A percentile compares a stretch with the other conserved stretches of the same genome.
Conservation (phyloP, 116 monocot species). For the Papilionanthe hybrid region DNA sequence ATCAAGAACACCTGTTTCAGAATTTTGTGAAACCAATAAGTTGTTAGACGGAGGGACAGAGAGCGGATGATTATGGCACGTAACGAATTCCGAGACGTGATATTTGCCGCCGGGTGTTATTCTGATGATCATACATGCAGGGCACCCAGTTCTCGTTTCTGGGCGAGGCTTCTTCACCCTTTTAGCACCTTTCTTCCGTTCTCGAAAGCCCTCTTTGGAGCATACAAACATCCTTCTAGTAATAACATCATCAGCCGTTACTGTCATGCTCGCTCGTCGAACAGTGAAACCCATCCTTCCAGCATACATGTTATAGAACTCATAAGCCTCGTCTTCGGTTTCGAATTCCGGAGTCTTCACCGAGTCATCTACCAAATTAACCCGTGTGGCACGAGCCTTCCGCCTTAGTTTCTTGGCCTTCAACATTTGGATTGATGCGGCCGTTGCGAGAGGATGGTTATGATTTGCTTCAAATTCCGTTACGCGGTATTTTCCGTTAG, state of each 20-base stretch:
- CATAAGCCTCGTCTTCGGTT: constrained; percentile 47
- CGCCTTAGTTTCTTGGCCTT: constrained; percentile 38
- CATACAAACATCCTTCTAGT: constrained; percentile 55
- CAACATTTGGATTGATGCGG: constrained; percentile 29
- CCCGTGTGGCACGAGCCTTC: constrained; percentile 36
- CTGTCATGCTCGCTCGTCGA: constrained; percentile 44
- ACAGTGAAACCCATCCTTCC: constrained; percentile 42
- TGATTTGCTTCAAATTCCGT: constrained; percentile 41
- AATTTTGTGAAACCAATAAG: constrained; percentile 16
- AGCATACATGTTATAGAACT: constrained; percentile 53
- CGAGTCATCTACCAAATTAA: constrained; percentile 38
- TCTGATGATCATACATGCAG: constrained; percentile 49
- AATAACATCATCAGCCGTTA: constrained; percentile 33
- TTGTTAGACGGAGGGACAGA: constrained; percentile 20
- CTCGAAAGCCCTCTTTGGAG: constrained; percentile 52
- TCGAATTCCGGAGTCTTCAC: constrained; percentile 42
- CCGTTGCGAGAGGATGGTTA: constrained; percentile 35
- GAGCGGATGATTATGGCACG: constrained; percentile 41
- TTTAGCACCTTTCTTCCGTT: constrained; percentile 46
- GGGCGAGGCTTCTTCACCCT: constrained; percentile 47
- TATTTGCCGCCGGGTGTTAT: constrained; percentile 32
- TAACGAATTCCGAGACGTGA: constrained; percentile 47
- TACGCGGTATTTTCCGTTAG: constrained; percentile 44
- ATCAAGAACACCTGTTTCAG: constrained; percentile 15
- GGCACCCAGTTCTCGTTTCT: constrained; percentile 49